A percentile compares a stretch with the other conserved stretches of the same genome.
These are phyloP conservation scores for Eustoma russellianum DNA, from an alignment of 257 asterid species.

Conservation along the genomic window DNA sequence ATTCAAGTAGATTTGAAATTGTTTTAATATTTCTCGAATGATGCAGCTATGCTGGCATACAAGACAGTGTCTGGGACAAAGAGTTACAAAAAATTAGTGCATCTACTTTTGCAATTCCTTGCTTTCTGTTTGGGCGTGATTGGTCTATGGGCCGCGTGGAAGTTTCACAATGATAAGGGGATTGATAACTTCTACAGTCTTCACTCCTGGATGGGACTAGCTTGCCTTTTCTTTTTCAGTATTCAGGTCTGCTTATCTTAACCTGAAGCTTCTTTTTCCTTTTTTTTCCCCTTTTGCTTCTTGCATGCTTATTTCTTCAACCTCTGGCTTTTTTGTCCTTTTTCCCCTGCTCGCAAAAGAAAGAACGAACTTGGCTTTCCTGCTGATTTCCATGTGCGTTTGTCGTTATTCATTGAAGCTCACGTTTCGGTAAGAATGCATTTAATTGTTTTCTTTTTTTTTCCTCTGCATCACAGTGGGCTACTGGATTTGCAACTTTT, in stretches of 20 bases:
- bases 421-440: not conserved
- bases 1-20: not conserved
- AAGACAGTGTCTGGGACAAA: constrained; percentile 69
- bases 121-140: constrained; percentile 40
- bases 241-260: constrained; percentile 34
- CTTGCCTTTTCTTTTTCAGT: constrained; percentile 59
- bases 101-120: constrained; percentile 49
- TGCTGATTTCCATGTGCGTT: not conserved
- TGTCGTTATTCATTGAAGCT: not conserved
- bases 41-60: constrained; percentile 73
- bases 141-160: constrained; percentile 76
- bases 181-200: constrained; percentile 73
- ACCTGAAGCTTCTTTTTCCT: not conserved
- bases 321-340: too few relatives aligned
- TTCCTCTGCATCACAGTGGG: constrained; percentile 40
- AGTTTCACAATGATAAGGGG: constrained; percentile 67
- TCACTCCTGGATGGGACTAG: constrained; percentile 81
- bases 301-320: too few relatives aligned
- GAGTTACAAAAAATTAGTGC: constrained; percentile 45
- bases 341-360: not conserved
- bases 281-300: not conserved
- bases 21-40: too few relatives aligned
- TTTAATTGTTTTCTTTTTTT: not conserved
- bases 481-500: constrained; percentile 52
- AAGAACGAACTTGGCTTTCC: not conserved